A percentile compares a stretch with the other conserved stretches of the same genome.
Conservation (phyloP, 768 basidiomycete genomes). For the Hygrophoropsis aurantiaca region DNA sequence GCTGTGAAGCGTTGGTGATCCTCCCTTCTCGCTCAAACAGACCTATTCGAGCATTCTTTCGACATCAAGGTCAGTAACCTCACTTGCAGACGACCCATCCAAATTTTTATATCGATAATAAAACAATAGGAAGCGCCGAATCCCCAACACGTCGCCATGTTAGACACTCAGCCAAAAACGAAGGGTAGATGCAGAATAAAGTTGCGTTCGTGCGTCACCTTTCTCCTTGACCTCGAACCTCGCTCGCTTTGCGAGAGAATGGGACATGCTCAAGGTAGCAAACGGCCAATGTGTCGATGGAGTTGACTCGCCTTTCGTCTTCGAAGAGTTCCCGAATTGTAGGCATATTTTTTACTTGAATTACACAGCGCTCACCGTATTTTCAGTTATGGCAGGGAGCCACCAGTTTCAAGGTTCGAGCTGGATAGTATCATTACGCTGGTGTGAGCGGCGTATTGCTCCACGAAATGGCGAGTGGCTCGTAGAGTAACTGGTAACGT, state of each 20-base stretch:
- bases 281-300: constrained; percentile 72
- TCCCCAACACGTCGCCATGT: constrained; percentile 86
- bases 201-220: too few species aligned
- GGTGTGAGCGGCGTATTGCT: constrained; percentile 96
- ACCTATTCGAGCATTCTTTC: constrained; percentile 97
- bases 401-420: constrained; percentile 96
- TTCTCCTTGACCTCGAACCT: too few species aligned
- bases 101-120: not conserved
- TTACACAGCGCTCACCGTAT: constrained; percentile 4
- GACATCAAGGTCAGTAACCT: constrained; percentile 77
- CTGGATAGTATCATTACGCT: constrained; percentile 93
- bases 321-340: constrained; percentile 94
- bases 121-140: constrained; percentile 73
- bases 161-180: constrained; percentile 82
- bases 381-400: constrained; percentile 89
- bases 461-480: constrained; percentile 83
- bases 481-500: too few species aligned
- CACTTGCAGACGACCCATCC: not conserved
- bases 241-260: too few species aligned
- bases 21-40: constrained; percentile 96
- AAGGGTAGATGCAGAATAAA: constrained; percentile 88
- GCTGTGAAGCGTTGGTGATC: constrained; percentile 97
- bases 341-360: constrained; percentile 14
- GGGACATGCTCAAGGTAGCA: constrained; percentile 91
- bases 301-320: constrained; percentile 88